These are phyloP conservation scores for Diospyros kaki DNA, from an alignment of 148 eudicot genomes.

Conservation along the genomic window DNA sequence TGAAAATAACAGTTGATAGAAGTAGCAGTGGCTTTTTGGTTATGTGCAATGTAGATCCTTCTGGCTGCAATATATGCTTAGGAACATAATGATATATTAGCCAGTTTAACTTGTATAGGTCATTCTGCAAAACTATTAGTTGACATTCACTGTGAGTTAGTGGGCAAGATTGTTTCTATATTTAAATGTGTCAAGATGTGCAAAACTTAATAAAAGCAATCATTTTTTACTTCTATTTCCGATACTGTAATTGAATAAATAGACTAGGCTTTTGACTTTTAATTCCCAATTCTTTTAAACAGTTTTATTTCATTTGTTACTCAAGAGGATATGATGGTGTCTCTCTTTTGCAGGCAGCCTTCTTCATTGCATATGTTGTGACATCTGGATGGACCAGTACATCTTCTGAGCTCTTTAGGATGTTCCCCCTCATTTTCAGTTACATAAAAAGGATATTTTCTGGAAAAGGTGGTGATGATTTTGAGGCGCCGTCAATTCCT, in stretches of 20 bases:
- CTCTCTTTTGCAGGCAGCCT: slow-evolving; percentile 58
- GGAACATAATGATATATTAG: not conserved
- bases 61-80: not conserved
- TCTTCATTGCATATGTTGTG: slow-evolving; percentile 85
- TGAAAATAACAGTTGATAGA: not conserved
- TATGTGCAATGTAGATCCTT: not conserved
- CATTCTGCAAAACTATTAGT: not conserved
- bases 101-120: not conserved
- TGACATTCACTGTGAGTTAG: not conserved
- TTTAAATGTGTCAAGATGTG: not conserved
- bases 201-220: not conserved
- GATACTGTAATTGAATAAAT: too few relatives aligned
- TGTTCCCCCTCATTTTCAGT: slow-evolving; percentile 41
- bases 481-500: slow-evolving; percentile 58
- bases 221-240: not conserved
- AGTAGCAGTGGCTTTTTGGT: not conserved
- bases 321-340: not conserved
- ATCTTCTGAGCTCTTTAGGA: slow-evolving; percentile 58
- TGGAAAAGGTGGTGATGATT: slow-evolving; percentile 34
- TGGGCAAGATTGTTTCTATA: not conserved
- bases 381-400: slow-evolving; percentile 88
- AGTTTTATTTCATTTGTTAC: not conserved
- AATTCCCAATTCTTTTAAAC: not conserved
- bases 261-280: not conserved
- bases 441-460: slow-evolving; percentile 30